Base-by-base conservation (phyloP, 2,329 filamentous ascomycete genomes). In the Lecanoromycetidae sp. region DNA sequence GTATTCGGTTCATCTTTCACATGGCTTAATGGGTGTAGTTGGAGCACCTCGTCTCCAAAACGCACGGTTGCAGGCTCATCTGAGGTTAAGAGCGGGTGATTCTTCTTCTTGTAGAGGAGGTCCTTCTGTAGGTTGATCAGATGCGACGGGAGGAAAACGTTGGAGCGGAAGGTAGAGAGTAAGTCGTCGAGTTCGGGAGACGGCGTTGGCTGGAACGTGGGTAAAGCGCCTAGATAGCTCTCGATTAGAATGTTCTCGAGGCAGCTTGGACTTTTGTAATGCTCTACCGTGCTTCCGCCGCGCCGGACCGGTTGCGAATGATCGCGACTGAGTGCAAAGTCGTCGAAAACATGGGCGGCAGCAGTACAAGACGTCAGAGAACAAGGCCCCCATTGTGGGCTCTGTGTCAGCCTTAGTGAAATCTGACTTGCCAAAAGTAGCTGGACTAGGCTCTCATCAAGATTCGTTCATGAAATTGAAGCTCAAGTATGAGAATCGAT, bases 61-160 rank as follows among this genome's bases (percentile, higher is more conserved):
- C 60, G 61, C 32, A 66, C 63, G 26, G 65, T 63, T 30, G 66
- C 60, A 26, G 68, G 67, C 46, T 52, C 47, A 46, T 64, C 63
- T 43, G 64, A 58, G 48, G 63, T 63, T 40, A 64, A 58, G 29
- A 72, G 63, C 32, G 62, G 61, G 36, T 65, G 58, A 58, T 66
- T 60, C 29, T 65, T 62, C 15, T 59, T 50, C 37, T 57, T 56
- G 60, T 64, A 70, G 53, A 72, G 64, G 25, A 71, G 62, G 49
- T 62, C 58, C 25, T 60, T 55, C 53, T 71, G 67, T 32, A 60
- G 59, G 13, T 56, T 52, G 48, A 59, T 63, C 44, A 73, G 63
- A 56, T 69, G 65, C 5, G 47, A 46, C 12, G 69, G 69, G 19
- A 71, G 61, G 49, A 72, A 62, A 54, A 71, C 56, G 42, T 66